These are phyloP conservation scores for Linanthus parryae DNA, from an alignment of 148 eudicot species.

Conservation along the genomic window DNA sequence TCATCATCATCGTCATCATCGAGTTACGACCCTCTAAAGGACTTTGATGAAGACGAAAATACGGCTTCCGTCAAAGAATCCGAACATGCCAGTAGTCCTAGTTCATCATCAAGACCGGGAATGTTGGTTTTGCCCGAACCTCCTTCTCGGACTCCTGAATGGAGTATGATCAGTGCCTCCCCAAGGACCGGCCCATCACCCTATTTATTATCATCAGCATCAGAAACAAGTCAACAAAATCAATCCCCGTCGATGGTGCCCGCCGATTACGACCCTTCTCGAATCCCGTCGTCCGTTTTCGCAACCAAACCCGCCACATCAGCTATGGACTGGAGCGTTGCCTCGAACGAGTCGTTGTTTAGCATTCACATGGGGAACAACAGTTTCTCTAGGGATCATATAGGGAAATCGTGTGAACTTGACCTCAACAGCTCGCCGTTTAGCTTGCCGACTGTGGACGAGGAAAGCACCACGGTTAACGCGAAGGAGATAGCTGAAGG, in stretches of 20 bases:
- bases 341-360: constrained; percentile 49
- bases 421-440: constrained; percentile 5
- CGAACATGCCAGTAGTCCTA: background rate
- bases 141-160: constrained; percentile 12
- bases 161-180: constrained; percentile 27
- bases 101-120: background rate
- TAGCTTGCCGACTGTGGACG: constrained; percentile 28
- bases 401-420: constrained; percentile 25
- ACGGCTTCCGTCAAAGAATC: constrained; percentile 9
- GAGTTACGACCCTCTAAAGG: constrained; percentile 15
- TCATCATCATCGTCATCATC: constrained; percentile 13
- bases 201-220: too few species aligned
- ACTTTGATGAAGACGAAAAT: constrained; percentile 4
- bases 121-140: background rate
- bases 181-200: constrained; percentile 4
- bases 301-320: constrained; percentile 18
- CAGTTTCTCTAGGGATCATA: constrained; percentile 35
- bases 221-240: too few species aligned
- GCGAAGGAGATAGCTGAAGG: constrained; percentile 1
- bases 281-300: constrained; percentile 38
- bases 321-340: constrained; percentile 39
- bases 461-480: constrained; percentile 10
- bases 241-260: too few species aligned
- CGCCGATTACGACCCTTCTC: constrained; percentile 36
- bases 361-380: constrained; percentile 48